Percentiles rank a stretch among this genome's conserved stretches.
phyloP scores from a whole-genome alignment of 2,329 filamentous ascomycete species.

The Blumeriella jaapii region DNA sequence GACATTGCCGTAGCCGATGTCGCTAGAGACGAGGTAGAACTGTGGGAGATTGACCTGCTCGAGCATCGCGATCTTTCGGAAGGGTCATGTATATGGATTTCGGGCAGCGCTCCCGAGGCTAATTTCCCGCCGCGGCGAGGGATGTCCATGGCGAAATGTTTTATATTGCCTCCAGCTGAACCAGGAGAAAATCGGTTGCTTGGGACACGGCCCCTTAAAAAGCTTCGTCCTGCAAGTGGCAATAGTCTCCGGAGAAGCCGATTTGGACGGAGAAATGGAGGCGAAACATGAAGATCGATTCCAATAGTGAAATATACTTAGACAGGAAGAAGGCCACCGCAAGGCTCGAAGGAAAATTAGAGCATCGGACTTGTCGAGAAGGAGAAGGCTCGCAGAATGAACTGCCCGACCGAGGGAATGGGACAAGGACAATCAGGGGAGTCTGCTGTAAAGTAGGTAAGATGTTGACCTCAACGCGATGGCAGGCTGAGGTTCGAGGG shows the following conservation, averaged over 20 bases:
- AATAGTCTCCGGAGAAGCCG: constrained; percentile 20
- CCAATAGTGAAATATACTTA: constrained; percentile 17
- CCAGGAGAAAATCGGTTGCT: constrained; percentile 10
- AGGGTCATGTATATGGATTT: constrained; percentile 32
- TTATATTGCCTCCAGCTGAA: constrained; percentile 22
- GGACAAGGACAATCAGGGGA: background rate
- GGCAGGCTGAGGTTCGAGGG: background rate
- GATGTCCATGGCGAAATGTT: constrained; percentile 31
- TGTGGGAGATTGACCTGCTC: constrained; percentile 21
- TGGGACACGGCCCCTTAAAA: constrained; percentile 8
- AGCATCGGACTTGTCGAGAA: constrained; percentile 13
- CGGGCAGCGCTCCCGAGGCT: constrained; percentile 24
- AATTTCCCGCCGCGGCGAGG: constrained; percentile 25
- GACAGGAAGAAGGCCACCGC: constrained; percentile 14
- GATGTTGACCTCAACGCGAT: background rate
- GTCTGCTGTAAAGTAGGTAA: background rate
- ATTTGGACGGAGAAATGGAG: constrained; percentile 14
- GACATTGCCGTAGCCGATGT: constrained; percentile 43
- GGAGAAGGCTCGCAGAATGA: background rate
- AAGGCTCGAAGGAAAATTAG: constrained; percentile 9
- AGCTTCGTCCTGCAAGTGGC: constrained; percentile 18
- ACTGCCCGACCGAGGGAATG: background rate
- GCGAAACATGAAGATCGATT: constrained; percentile 21
- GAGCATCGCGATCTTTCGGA: constrained; percentile 23
- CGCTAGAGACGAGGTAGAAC: constrained; percentile 28